Evolutionary conservation across 495 filamentous ascomycete species (phyloP), one percentile per base, ranked within the genome.

Genomic region (Hyaloscypha variabilis): DNA sequence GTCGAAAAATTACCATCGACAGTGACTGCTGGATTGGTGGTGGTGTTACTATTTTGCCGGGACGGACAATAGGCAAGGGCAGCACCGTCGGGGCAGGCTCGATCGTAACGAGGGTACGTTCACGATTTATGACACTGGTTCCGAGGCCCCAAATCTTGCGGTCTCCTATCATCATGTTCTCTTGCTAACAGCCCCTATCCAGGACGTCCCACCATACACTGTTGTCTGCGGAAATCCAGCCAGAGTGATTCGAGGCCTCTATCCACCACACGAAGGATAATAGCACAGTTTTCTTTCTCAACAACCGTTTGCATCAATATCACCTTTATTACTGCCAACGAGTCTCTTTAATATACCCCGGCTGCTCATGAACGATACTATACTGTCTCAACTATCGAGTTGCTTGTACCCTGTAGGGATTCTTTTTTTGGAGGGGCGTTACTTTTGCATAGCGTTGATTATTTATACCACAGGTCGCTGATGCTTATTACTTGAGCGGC

Each of bases 11-110:
- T 59, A 82, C 82, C 19, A 94, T 99, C 66, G 92, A 91, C 68
- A 91, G 94, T 58, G 92, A 97, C 69, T 93, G 91, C 68, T 94
- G 90, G 85, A 89, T 97, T 69, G 94, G 94, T 23, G 90, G 89
- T 21, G 90, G 90, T 67, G 91, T 89, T 29, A 93, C 89, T 19
- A 94, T 99, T 68, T 82, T 94, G 67, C 89, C 91, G 1, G 94
- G 93, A 2, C 86, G 95, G 39, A 90, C 78, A 51, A 90, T 97
- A 67, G 91, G 92, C 6, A 89, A 84, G 67, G 94, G 94, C 3
- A 84, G 83, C 21, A 90, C 90, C 0, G 83, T 97, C 60, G 93
- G 92, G 13, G 92, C 94, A 17, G 94, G 91, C 1, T 92, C 90
- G 70, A 87, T 97, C 52, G 93, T 97, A 17, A 94, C 91, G 0